Evolutionary conservation across 2,329 filamentous ascomycete species (phyloP).

Genomic region (Monosporascus sp.): DNA sequence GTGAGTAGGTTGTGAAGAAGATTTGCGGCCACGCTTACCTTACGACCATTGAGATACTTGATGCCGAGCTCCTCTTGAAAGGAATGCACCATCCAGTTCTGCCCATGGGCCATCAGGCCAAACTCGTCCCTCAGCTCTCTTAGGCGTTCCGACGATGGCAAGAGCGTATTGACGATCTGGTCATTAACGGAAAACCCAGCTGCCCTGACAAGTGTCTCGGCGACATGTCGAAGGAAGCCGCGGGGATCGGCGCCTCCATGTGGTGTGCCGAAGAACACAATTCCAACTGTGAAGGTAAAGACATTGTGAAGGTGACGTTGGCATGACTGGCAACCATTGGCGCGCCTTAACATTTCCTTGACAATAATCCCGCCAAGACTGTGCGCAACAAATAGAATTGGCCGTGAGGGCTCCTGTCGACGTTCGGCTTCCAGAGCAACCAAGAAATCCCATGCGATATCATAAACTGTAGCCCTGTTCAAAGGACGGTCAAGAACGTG

Average conservation of each 20-base stretch:
- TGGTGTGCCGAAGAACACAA: constrained; percentile 30
- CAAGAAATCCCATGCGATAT: constrained; percentile 28
- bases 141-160: constrained; percentile 28
- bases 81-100: constrained; percentile 27
- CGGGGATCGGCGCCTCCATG: constrained; percentile 21
- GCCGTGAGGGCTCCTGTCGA: constrained; percentile 12
- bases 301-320: constrained; percentile 6
- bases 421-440: constrained; percentile 25
- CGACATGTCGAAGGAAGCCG: constrained; percentile 13
- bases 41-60: background rate
- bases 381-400: constrained; percentile 25
- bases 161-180: constrained; percentile 25
- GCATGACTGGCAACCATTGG: background rate
- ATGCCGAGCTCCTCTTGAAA: constrained; percentile 25
- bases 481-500: constrained; percentile 14
- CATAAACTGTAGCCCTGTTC: constrained; percentile 24
- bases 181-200: constrained; percentile 21
- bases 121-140: constrained; percentile 25
- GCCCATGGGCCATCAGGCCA: constrained; percentile 18
- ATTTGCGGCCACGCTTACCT: constrained; percentile 14
- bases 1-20: background rate
- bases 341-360: constrained; percentile 16
- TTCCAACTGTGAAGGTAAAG: constrained; percentile 18
- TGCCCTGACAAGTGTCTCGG: constrained; percentile 7
- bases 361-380: constrained; percentile 28